Conservation (phyloP, 495 filamentous ascomycete genomes). For the Penicillium lagena region DNA sequence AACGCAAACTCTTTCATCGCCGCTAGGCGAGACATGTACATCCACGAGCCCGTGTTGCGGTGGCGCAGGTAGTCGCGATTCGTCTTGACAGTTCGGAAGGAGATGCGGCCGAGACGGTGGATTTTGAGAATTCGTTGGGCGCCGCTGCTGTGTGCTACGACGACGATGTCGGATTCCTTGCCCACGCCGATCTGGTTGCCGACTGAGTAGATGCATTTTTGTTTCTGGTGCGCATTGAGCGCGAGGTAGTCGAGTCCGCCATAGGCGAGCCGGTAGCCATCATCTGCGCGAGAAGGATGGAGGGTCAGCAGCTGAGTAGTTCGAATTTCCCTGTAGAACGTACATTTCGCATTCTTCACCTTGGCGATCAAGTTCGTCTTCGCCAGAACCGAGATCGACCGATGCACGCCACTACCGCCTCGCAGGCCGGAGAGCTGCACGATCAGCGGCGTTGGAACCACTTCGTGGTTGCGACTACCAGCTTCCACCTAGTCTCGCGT, state of each 20-base stretch:
- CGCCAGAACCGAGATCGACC: constrained; percentile 79
- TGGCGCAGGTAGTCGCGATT: constrained; percentile 95
- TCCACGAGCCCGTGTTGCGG: constrained; percentile 74
- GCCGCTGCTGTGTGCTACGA: constrained; percentile 66
- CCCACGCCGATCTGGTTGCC: constrained; percentile 94
- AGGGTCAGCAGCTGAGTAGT: background rate
- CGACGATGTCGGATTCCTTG: constrained; percentile 95
- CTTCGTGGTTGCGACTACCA: constrained; percentile 92
- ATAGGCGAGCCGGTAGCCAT: constrained; percentile 95
- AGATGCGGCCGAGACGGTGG: constrained; percentile 90
- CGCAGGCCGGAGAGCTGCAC: constrained; percentile 74
- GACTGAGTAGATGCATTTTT: constrained; percentile 75
- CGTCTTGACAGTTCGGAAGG: constrained; percentile 90
- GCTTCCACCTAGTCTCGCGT: constrained; percentile 63
- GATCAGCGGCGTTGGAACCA: constrained; percentile 88
- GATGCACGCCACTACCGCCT: constrained; percentile 78
- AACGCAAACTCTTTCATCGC: constrained; percentile 90
- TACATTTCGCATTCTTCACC: constrained; percentile 89
- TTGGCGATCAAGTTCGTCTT: constrained; percentile 89
- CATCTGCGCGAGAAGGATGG: constrained; percentile 47
- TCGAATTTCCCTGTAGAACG: constrained; percentile 3
- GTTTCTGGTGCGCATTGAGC: constrained; percentile 77
- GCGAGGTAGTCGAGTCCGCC: constrained; percentile 96
- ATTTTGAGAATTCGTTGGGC: constrained; percentile 78
- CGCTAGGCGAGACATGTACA: constrained; percentile 92